These are phyloP conservation scores for Kodamaea derodonti DNA, from an alignment of 1,139 yeast species.

Conservation along the genomic window DNA sequence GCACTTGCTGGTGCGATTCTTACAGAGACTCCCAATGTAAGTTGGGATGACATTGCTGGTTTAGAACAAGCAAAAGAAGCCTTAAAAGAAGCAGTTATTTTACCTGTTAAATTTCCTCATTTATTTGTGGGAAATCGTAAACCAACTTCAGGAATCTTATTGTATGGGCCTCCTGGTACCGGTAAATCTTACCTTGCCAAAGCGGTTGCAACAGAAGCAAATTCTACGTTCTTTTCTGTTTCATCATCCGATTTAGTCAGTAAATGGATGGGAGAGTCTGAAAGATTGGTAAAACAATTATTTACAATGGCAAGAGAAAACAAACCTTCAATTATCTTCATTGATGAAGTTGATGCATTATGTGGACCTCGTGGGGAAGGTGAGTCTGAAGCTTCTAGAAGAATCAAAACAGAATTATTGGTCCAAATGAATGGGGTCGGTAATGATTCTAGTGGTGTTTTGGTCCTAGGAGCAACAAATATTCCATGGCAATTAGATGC, in stretches of 20 bases:
- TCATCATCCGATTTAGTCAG: conserved; percentile 92
- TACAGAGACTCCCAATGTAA: conserved; percentile 87
- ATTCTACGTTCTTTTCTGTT: conserved; percentile 92
- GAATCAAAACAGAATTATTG: conserved; percentile 92
- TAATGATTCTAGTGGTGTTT: conserved; percentile 85
- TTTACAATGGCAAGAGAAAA: conserved; percentile 95
- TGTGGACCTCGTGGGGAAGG: conserved; percentile 99
- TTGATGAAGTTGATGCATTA: conserved; percentile 96
- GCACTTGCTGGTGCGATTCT: conserved; percentile 92
- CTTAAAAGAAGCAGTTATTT: conserved; percentile 91
- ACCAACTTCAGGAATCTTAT: conserved; percentile 86
- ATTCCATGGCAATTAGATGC: conserved; percentile 99
- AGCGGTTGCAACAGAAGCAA: conserved; percentile 98
- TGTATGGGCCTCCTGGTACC: conserved; percentile 98
- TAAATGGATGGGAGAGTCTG: conserved; percentile 99
- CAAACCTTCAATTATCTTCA: conserved; percentile 91
- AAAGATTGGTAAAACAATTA: conserved; percentile 88
- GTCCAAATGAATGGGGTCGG: conserved; percentile 99
- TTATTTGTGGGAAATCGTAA: conserved; percentile 90
- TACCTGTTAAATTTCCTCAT: conserved; percentile 94
- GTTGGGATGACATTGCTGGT: conserved; percentile 97
- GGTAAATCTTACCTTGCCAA: conserved; percentile 96
- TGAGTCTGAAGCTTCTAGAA: conserved; percentile 92
- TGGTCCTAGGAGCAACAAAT: conserved; percentile 96
- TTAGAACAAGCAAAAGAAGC: conserved; percentile 95